Conservation (phyloP, 305 asterid species). For the Nicotiana rustica region DNA sequence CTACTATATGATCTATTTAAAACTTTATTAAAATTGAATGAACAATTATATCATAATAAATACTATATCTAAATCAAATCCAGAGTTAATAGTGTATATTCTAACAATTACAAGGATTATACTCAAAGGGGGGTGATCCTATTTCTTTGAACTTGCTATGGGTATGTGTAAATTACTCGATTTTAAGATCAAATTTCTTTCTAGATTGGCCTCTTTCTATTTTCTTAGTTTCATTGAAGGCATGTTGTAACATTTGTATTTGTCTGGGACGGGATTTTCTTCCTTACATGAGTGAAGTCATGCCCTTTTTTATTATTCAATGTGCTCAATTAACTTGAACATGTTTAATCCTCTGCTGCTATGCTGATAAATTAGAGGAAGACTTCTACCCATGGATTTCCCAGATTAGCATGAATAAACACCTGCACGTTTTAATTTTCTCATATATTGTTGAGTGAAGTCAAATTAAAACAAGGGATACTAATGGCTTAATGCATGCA, state of each 20-base stretch:
- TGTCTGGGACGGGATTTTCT: constrained; percentile 96
- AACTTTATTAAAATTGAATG: too few relatives aligned
- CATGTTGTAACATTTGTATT: constrained; percentile 96
- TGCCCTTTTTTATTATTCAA: constrained; percentile 94
- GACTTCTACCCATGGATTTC: not conserved
- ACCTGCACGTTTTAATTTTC: not conserved
- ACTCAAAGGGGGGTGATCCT: constrained; percentile 39
- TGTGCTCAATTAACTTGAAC: constrained; percentile 92
- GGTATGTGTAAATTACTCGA: not conserved
- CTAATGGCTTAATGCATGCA: not conserved
- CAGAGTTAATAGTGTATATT: too few relatives aligned
- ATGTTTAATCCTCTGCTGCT: constrained; percentile 40
- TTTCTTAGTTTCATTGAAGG: constrained; percentile 52
- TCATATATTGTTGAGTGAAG: too few relatives aligned
- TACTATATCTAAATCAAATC: too few relatives aligned
- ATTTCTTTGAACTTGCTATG: constrained; percentile 37
- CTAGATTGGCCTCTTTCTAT: not conserved
- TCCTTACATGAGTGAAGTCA: constrained; percentile 91
- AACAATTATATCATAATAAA: too few relatives aligned
- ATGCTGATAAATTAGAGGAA: constrained; percentile 40
- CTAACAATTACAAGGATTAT: constrained; percentile 33
- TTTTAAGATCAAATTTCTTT: not conserved
- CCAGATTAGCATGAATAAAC: not conserved
- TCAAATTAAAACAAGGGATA: not conserved
- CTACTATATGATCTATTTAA: too few relatives aligned